Base-by-base conservation (phyloP, 805 yeast genomes). In the Cyberlindnera galapagoensis region DNA sequence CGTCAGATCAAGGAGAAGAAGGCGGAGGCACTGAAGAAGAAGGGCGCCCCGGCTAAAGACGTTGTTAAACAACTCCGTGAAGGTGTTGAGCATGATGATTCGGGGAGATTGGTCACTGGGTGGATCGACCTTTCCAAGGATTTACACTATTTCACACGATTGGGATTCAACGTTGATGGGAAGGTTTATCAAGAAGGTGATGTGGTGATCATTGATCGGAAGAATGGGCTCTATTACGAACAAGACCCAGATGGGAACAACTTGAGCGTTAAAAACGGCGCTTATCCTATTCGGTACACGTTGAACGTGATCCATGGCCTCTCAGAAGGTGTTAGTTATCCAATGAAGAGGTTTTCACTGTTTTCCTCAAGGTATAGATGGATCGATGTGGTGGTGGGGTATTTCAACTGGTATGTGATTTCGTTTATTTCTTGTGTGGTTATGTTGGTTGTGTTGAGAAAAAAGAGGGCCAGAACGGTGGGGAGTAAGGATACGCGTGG, bases 171-270 rank as follows among this genome's bases (percentile, higher is more conserved):
- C 9, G 29, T 45, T 19, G 32, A 39, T 24, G 41, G 54, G 2
- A 44, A 49, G n/a, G 34, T 46, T 0, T 66, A 59, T 40, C 38
- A 52, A 8, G 49, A 57, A 3, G 90, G 88, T 6, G 84, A 80
- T 49, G 60, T 73, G 0, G 46, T 82, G 2, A 52, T 82, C 3
- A 55, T 79, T 21, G 69, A 59, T 51, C 62, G 54, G 40, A 40
- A 36, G 40, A 65, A 62, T 44, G 60, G 42, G 33, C 44, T 54
- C 36, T 65, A 48, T 37, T 60, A 58, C 39, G 60, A 57, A 23
- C 37, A 28, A 3, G 62, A 57, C 39, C 34, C 57, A 4, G 34
- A 37, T 17, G 80, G 78, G 0, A 38, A 48, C 0, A 30, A 35
- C 11, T 51, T 49, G 5, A 26, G 30, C 14, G 21, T 38, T 3